These are phyloP conservation scores for Setomelanomma holmii DNA, from an alignment of 2,329 filamentous ascomycete species.

Conservation along the genomic window DNA sequence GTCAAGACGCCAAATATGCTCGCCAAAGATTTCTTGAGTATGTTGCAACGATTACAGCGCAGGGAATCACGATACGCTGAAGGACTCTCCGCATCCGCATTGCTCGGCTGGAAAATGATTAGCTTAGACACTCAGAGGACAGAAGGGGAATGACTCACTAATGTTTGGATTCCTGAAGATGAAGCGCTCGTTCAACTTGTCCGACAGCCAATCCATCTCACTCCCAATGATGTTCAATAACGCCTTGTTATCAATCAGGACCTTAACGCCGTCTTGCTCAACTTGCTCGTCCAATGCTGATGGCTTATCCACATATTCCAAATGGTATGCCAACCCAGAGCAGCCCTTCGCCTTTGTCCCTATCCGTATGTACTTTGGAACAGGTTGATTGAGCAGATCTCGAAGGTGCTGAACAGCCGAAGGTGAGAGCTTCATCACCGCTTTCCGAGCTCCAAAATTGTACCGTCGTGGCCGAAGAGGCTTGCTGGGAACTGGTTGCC, in stretches of 20 bases:
- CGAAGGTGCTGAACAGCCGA: slow-evolving; percentile 81
- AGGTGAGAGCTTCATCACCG: slow-evolving; percentile 85
- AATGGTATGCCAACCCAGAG: slow-evolving; percentile 88
- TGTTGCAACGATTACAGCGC: slow-evolving; percentile 19
- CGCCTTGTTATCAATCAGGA: slow-evolving; percentile 96
- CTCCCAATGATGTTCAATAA: slow-evolving; percentile 97
- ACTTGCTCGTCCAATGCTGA: slow-evolving; percentile 89
- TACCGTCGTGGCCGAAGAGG: slow-evolving; percentile 64
- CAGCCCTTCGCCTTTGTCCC: slow-evolving; percentile 94
- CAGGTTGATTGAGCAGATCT: slow-evolving; percentile 78
- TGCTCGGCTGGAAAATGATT: slow-evolving; percentile 75
- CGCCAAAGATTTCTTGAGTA: slow-evolving; percentile 39
- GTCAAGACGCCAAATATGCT: slow-evolving; percentile 32
- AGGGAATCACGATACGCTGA: slow-evolving; percentile 63
- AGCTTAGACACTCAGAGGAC: slow-evolving; percentile 16
- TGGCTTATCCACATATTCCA: slow-evolving; percentile 94
- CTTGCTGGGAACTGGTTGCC: slow-evolving; percentile 57
- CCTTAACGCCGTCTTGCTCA: slow-evolving; percentile 94
- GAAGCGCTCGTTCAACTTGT: slow-evolving; percentile 90
- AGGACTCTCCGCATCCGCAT: slow-evolving; percentile 96
- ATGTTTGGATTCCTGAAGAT: slow-evolving; percentile 98
- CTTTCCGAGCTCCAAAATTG: slow-evolving; percentile 83
- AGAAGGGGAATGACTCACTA: slow-evolving; percentile 69
- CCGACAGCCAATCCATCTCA: slow-evolving; percentile 99
- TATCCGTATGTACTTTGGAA: slow-evolving; percentile 91